phyloP scores from a whole-genome alignment of 2,329 filamentous ascomycete genomes.

The Phyllosticta capitalensis region DNA sequence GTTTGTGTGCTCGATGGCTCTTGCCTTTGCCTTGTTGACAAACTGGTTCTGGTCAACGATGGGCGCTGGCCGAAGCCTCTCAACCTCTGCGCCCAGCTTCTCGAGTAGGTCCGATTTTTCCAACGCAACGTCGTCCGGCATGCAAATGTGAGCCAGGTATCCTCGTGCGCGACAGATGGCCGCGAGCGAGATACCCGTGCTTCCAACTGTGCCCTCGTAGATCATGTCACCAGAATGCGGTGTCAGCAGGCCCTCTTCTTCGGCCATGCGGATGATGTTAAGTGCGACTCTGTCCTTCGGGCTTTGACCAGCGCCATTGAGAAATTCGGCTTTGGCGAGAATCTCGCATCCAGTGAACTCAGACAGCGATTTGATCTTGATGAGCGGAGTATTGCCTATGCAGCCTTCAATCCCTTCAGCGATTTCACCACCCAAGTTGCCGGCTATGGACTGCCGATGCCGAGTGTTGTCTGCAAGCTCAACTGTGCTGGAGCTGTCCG shows the following conservation, averaged over 20 bases:
- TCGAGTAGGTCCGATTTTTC: slow-evolving; percentile 86
- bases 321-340: slow-evolving; percentile 87
- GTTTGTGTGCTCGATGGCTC: slow-evolving; percentile 64
- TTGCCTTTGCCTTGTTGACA: slow-evolving; percentile 76
- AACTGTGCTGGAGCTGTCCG: not conserved
- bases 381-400: slow-evolving; percentile 87
- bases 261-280: slow-evolving; percentile 75
- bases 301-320: slow-evolving; percentile 88
- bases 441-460: not conserved
- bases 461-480: slow-evolving; percentile 8
- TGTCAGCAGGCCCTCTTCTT: slow-evolving; percentile 63
- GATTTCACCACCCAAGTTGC: slow-evolving; percentile 32
- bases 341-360: slow-evolving; percentile 82
- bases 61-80: slow-evolving; percentile 79
- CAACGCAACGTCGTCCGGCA: slow-evolving; percentile 81
- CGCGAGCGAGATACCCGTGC: slow-evolving; percentile 80
- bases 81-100: slow-evolving; percentile 85
- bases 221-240: slow-evolving; percentile 85
- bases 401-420: slow-evolving; percentile 78
- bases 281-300: slow-evolving; percentile 94
- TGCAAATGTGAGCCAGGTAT: slow-evolving; percentile 92
- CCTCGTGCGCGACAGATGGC: slow-evolving; percentile 79
- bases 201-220: slow-evolving; percentile 95
- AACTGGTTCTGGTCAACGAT: slow-evolving; percentile 93
- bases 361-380: slow-evolving; percentile 77